phyloP scores from a whole-genome alignment of 1,284 basidiomycete species.

The Ceratobasidium theobromae region DNA sequence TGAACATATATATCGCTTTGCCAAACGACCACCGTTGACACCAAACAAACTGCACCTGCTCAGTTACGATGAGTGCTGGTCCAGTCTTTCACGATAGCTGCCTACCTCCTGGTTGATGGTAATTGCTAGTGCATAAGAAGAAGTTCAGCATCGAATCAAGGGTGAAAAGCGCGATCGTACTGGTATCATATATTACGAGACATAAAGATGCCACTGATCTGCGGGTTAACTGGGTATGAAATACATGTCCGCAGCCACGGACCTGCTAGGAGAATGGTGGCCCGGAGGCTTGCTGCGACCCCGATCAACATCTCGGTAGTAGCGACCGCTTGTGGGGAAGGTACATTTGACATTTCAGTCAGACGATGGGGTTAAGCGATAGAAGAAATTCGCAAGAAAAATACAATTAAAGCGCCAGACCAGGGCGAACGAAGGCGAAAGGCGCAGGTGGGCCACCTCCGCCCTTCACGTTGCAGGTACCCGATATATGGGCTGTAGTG shows the following conservation, averaged over 20 bases:
- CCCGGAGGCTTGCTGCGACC: neutral
- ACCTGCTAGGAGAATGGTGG: slow-evolving; percentile 3
- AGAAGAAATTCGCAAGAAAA: neutral
- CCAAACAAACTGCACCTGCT: slow-evolving; percentile 17
- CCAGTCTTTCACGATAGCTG: neutral
- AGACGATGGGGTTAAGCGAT: neutral
- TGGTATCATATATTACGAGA: neutral
- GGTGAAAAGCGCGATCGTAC: neutral
- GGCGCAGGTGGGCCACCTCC: neutral
- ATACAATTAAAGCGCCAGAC: neutral
- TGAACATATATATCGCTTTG: slow-evolving; percentile 10
- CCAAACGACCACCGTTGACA: slow-evolving; percentile 20
- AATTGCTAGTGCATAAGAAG: neutral
- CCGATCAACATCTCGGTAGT: neutral
- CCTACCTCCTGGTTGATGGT: slow-evolving; percentile 16
- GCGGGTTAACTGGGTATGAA: neutral
- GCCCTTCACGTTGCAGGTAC: too few relatives aligned
- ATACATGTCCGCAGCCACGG: neutral
- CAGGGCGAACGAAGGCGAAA: neutral
- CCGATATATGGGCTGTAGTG: neutral
- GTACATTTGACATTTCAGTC: neutral
- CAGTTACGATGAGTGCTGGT: neutral
- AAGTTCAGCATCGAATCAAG: neutral
- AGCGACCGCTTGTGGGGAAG: neutral
- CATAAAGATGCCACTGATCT: neutral